Evolutionary conservation across 768 basidiomycete species (phyloP).

Genomic region (Chiua virens): DNA sequence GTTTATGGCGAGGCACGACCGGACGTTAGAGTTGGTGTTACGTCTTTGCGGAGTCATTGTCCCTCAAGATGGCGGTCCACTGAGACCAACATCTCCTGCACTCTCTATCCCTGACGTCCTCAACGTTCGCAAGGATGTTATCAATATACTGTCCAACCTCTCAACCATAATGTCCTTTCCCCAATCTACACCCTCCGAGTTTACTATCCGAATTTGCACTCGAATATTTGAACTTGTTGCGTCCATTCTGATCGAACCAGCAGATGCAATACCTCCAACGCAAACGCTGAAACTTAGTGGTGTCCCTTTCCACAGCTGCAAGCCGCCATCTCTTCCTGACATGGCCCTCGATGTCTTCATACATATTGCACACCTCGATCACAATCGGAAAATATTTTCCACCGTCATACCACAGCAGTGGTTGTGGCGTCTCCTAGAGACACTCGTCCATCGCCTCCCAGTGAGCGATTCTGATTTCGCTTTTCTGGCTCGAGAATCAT

Average conservation of each 20-base stretch:
- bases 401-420: conserved; percentile 55
- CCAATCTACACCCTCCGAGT: conserved; percentile 38
- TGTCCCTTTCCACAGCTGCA: conserved; percentile 39
- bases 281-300: conserved; percentile 57
- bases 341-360: conserved; percentile 84
- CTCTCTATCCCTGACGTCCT: conserved; percentile 75
- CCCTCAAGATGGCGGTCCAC: conserved; percentile 30
- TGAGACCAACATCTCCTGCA: conserved; percentile 49
- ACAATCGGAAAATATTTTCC: conserved; percentile 73
- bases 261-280: conserved; percentile 64
- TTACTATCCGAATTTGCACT: conserved; percentile 48
- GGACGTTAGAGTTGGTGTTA: conserved; percentile 64
- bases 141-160: conserved; percentile 68
- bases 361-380: conserved; percentile 72
- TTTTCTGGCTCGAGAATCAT: conserved; percentile 59
- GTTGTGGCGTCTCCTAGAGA: conserved; percentile 62
- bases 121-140: conserved; percentile 71
- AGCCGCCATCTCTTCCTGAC: conserved; percentile 64
- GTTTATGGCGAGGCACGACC: conserved; percentile 63
- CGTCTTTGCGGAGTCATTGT: conserved; percentile 60
- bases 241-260: conserved; percentile 72
- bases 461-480: conserved; percentile 73
- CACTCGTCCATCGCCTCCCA: conserved; percentile 83
- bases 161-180: conserved; percentile 52
- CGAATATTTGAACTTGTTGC: conserved; percentile 66